Base-by-base conservation (phyloP, 371 early-diverging fungal species). In the Haplosporangium sp. region DNA sequence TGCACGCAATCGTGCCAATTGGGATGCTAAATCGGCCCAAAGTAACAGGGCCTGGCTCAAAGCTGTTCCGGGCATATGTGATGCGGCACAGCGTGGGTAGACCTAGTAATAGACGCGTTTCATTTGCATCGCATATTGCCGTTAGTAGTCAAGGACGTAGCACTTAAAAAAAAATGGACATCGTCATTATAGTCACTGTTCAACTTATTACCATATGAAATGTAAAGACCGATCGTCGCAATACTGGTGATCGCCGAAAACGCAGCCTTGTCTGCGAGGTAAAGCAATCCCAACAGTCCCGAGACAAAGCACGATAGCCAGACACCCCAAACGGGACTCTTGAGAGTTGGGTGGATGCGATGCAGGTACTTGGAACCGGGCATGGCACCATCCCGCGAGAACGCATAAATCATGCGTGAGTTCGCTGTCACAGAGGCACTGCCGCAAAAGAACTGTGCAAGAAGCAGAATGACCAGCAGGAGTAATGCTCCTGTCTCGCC, bases 341-440 rank as follows among this genome's bases (percentile, higher is more conserved):
- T 76, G 62, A 83, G 62, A 1, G 70, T 67, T 6, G 72, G 62
- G 70, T 88, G 82, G 55, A 88, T 61, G 74, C 81, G 57, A 71
- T 83, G 82, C 64, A 83, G 73, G 68, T 86, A 87, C 21, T 79
- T 72, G 59, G 87, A 87, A 53, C 82, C 83, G 40, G 93, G 93
- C 67, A 93, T 85, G 56, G 88, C 91, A 21, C 87, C 87, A 65
- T 93, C 93, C 37, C 93, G 86, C 38, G 91, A 86, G 68, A 93
- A 91, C 16, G 93, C 91, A 67, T 90, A 92, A 52, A 90, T 85
- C 89, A 89, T 90, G 50, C 93, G 86, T 1, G 90, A 89, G 63
- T 89, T 90, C 58, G 89, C 84, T 7, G 88, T 86, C 8, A 86
- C 80, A 40, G 85, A 86, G 41, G 86, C 85, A 72, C 82, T 83